Evolutionary conservation across 805 yeast species (phyloP), one percentile per base, ranked within the genome.

Genomic region (Ascoidea rubescens): DNA sequence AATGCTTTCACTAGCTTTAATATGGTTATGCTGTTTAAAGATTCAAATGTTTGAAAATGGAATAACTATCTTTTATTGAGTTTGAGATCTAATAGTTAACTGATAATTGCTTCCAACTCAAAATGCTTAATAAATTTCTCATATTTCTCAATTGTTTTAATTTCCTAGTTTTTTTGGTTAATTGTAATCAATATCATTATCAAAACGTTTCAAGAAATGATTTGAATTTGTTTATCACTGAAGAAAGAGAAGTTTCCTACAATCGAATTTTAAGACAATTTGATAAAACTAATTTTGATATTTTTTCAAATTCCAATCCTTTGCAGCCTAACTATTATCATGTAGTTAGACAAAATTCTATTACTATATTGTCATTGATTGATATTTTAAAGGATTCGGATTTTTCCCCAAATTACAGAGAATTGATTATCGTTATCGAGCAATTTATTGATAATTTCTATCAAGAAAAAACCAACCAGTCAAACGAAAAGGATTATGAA

Each of bases 301-400:
- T 88, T 5, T 73, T 90, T 57, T 98, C 98, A 1, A 80, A 91
- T 5, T 95, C 96, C 5, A 87, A 96, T 1, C 76, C 65, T 51
- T 5, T 51, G 0, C 57, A 71, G 28, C 98, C 98, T 0, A 75
- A 91, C 66, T 91, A 91, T 66, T 91, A 76, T 61, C 95, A 86
- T 62, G 91, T 98, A 98, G 74, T 79, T 5, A 74, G 98, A 62
- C 98, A 91, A 64, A 79, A 89, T 37, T 96, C 96, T 0, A 76
- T 91, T 50, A 81, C 95, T 0, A 73, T 84, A 46, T 77, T 78
- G 52, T 72, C 95, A 0, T 67, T 91, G 49, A 71, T 85, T 5
- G 75, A 78, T 52, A 70, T 71, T 57, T 68, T 81, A 55, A 71
- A 71, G 33, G 86, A 82, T 46, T 61, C 61, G 17, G 59, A 56